These are phyloP conservation scores for Yamadazyma buinensis DNA, from an alignment of 1,139 yeast genomes.

Conservation along the genomic window DNA sequence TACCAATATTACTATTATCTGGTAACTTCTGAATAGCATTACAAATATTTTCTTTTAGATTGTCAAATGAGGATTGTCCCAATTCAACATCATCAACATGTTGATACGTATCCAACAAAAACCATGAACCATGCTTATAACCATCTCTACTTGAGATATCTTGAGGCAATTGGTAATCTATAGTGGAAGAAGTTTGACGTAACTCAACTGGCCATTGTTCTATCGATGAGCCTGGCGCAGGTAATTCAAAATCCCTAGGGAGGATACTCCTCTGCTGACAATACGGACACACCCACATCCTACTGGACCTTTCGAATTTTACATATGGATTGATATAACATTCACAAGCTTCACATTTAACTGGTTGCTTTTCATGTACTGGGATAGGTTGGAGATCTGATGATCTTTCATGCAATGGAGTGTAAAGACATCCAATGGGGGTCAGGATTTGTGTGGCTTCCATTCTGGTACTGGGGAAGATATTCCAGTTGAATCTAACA, in stretches of 20 bases:
- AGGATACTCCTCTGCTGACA: conserved; percentile 25
- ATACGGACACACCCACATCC: conserved; percentile 42
- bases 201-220: conserved; percentile 28
- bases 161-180: conserved; percentile 27
- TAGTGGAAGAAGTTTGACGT: conserved; percentile 19
- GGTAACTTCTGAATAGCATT: conserved; percentile 20
- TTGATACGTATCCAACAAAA: conserved; percentile 30
- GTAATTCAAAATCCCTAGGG: conserved; percentile 19
- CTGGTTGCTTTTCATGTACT: conserved; percentile 10
- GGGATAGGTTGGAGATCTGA: conserved; percentile 6
- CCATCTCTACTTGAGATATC: conserved; percentile 14
- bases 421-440: conserved; percentile 37
- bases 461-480: conserved; percentile 41
- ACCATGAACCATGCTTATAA: conserved; percentile 10
- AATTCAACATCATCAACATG: conserved; percentile 25
- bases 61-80: conserved; percentile 13
- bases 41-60: conserved; percentile 17
- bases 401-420: conserved; percentile 21
- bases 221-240: conserved; percentile 12
- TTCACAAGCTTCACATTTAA: conserved; percentile 26
- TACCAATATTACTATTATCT: conserved; percentile 18
- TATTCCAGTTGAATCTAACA: conserved; percentile 50
- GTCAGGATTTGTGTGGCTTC: conserved; percentile 31
- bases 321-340: conserved; percentile 27
- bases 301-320: conserved; percentile 26